Evolutionary conservation across 2,329 filamentous ascomycete genomes (phyloP).

Genomic region (Leptographium wingfieldii): DNA sequence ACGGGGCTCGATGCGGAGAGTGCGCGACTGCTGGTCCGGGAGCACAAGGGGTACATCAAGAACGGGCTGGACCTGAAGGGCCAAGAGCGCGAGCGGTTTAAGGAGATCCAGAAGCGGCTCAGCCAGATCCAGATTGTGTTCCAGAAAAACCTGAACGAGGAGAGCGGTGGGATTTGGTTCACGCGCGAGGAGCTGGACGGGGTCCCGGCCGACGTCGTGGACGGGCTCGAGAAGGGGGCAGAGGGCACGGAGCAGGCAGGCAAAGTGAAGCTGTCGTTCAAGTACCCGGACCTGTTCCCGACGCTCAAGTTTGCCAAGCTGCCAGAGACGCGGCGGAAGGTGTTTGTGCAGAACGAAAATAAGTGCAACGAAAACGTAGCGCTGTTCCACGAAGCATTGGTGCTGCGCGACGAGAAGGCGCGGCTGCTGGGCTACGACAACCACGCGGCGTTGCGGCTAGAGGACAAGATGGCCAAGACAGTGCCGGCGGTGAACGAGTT

Average conservation of each 20-base stretch:
- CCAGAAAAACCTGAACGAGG: constrained; percentile 72
- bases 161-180: constrained; percentile 72
- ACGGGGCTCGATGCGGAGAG: constrained; percentile 51
- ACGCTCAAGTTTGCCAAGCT: constrained; percentile 65
- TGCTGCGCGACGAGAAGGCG: constrained; percentile 66
- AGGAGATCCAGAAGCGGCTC: constrained; percentile 72
- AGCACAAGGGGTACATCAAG: constrained; percentile 62
- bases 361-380: constrained; percentile 64
- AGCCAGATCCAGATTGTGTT: constrained; percentile 63
- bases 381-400: constrained; percentile 62
- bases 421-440: constrained; percentile 64
- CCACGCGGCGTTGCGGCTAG: constrained; percentile 63
- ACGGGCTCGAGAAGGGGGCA: constrained; percentile 56
- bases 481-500: constrained; percentile 61
- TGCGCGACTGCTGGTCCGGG: constrained; percentile 61
- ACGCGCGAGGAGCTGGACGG: constrained; percentile 61
- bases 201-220: constrained; percentile 57
- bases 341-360: constrained; percentile 68
- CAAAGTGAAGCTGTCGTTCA: constrained; percentile 62
- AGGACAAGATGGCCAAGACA: constrained; percentile 78
- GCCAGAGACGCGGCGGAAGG: constrained; percentile 52
- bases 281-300: constrained; percentile 72
- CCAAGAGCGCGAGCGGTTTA: constrained; percentile 63
- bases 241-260: constrained; percentile 50
- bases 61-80: constrained; percentile 64